Evolutionary conservation across 1,284 basidiomycete genomes (phyloP).

Genomic region (Cutaneotrichosporon cavernicola): DNA sequence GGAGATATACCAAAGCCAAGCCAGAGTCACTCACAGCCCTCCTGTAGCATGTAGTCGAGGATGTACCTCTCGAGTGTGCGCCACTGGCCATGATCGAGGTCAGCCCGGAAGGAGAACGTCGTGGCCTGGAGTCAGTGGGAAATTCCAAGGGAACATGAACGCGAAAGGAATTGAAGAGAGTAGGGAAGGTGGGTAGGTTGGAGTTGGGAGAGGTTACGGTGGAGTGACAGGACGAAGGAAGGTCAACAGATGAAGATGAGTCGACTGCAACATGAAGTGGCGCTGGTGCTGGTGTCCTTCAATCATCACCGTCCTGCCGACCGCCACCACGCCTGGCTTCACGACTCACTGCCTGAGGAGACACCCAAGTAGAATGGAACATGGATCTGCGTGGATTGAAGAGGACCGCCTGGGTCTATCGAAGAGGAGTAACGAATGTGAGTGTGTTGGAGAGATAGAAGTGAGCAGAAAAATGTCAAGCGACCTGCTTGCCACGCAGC

Average conservation of each 20-base stretch:
- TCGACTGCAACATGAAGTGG: not conserved
- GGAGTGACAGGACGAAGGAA: not conserved
- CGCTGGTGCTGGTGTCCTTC: not conserved
- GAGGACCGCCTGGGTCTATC: not conserved
- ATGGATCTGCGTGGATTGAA: not conserved
- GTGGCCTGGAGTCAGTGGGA: conserved; percentile 2
- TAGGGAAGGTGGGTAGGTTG: not conserved
- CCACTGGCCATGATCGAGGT: conserved; percentile 8
- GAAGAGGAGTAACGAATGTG: not conserved
- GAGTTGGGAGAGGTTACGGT: not conserved
- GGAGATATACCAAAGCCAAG: too few species aligned
- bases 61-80: conserved; percentile 11
- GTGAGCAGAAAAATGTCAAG: not conserved
- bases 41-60: conserved; percentile 16
- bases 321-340: not conserved
- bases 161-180: not conserved
- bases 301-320: not conserved
- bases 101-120: conserved; percentile 10
- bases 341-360: conserved; percentile 9
- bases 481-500: not conserved
- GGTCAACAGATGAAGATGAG: not conserved
- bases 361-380: conserved; percentile 5
- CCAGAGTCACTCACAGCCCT: conserved; percentile 11
- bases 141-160: not conserved
- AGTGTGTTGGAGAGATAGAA: not conserved